phyloP scores from a whole-genome alignment of 208 protist genomes.

The Angomonas deanei region DNA sequence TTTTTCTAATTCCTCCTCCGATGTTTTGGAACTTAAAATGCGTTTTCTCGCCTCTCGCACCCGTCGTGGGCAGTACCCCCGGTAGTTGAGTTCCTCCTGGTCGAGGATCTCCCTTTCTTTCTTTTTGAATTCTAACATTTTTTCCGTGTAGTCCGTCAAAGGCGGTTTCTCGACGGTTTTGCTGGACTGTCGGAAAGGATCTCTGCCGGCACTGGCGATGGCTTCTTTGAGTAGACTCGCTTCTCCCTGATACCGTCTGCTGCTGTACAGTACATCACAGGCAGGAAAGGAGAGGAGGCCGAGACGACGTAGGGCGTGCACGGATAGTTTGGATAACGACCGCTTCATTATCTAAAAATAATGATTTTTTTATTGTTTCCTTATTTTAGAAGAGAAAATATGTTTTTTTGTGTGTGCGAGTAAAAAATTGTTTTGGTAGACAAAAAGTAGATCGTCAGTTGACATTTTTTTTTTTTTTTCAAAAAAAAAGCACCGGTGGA shows the following conservation, averaged over 20 bases:
- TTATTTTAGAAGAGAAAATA: background rate
- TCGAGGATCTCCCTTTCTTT: conserved; percentile 45
- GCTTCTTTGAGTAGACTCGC: no score
- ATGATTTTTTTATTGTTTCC: background rate
- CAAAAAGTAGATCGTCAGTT: background rate
- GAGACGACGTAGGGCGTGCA: no score
- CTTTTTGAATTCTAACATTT: conserved; percentile 39
- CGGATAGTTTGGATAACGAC: no score
- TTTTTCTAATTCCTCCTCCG: conserved; percentile 15
- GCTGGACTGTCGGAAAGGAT: conserved; percentile 20
- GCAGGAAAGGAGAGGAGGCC: no score
- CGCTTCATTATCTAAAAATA: no score
- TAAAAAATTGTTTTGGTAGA: background rate
- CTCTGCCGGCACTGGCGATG: no score
- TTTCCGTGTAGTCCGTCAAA: conserved; percentile 17
- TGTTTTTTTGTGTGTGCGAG: conserved; percentile 2
- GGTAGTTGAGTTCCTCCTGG: conserved; percentile 48
- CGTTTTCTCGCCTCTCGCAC: conserved; percentile 40
- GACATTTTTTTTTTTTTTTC: background rate
- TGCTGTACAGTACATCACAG: no score
- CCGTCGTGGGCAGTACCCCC: conserved; percentile 54
- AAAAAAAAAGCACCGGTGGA: no score
- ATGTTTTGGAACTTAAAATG: conserved; percentile 21
- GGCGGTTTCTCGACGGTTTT: conserved; percentile 53
- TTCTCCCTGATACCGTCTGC: no score